Evolutionary conservation across 208 protist genomes (phyloP), one percentile per base, ranked within the genome.

Genomic region (Wallacemonas sp.): DNA sequence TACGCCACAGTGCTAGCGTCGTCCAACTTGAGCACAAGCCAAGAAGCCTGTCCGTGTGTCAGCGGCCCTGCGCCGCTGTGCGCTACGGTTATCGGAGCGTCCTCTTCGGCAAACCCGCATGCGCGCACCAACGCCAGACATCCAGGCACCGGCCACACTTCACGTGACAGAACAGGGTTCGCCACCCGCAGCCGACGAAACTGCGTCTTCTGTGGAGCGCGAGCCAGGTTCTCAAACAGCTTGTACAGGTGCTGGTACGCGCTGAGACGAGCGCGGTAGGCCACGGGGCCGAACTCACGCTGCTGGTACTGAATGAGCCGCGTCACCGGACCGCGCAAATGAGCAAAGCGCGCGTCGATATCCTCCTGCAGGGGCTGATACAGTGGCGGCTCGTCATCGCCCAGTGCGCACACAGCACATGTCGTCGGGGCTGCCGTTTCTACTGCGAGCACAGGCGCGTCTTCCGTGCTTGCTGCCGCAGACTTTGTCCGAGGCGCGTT

Each of bases 111-210:
- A 54, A 91, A 91, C 17, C 87, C 87, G 32, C 64, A 27, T 8
- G 81, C 78, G 37, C 24, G 3, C 19, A 93, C 68, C 48, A 93
- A 61, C 8, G 44, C 29, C 26, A 73, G 63, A 17, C 55, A 62
- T 8, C 81, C 73, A 27, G 79, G 79, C 37, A 89, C 81, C 10
- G 60, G 12, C 55, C 87, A 74, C 13, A 93, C 54, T 53, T 89
- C 71, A 8, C 58, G 61, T 8, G 63, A 65, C 36, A 93, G 55
- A 0, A 55, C 39, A 9, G 44, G 33, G 50, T 90, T 90, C 5
- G 42, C 29, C n/a, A 72, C 66, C 1, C 83, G 80, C 26, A 93
- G 52, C 0, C 69, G 68, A 5, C 76, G 73, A 69, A 83, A 93
- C 62, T 78, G 88, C 6, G 60, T 37, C 30, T 93, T 69, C 0